phyloP scores from a whole-genome alignment of 306 rosid genomes.

The Bauhinia variegata region DNA sequence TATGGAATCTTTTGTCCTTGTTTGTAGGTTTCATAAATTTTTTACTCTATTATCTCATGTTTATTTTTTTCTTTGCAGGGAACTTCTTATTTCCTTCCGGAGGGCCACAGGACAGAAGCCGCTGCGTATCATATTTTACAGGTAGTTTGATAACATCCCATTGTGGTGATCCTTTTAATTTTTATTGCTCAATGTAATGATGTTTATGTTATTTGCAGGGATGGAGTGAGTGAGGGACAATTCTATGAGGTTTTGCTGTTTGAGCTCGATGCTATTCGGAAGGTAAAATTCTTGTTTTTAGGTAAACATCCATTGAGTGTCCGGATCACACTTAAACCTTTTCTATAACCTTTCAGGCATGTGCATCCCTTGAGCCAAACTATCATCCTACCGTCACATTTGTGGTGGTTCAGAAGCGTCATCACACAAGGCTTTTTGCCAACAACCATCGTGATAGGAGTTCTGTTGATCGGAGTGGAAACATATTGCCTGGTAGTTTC shows the following conservation, averaged over 20 bases:
- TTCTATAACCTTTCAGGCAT: slow-evolving; percentile 55
- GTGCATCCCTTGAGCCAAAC: slow-evolving; percentile 88
- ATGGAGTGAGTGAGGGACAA: slow-evolving; percentile 96
- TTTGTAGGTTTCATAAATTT: too few species aligned
- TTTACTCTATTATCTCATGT: not conserved
- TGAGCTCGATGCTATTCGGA: slow-evolving; percentile 94
- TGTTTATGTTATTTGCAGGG: slow-evolving; percentile 61
- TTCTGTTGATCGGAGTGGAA: slow-evolving; percentile 84
- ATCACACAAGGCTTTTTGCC: slow-evolving; percentile 91
- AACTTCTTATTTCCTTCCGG: slow-evolving; percentile 89
- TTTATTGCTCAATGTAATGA: not conserved
- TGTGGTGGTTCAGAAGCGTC: slow-evolving; percentile 97
- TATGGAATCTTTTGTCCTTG: too few species aligned
- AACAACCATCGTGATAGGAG: slow-evolving; percentile 66
- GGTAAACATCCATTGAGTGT: not conserved
- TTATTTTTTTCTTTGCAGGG: slow-evolving; percentile 49
- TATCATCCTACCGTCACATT: slow-evolving; percentile 98
- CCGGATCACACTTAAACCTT: too few species aligned
- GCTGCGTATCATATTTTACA: slow-evolving; percentile 88
- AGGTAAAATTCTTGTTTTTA: slow-evolving; percentile 46
- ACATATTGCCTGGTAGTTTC: slow-evolving; percentile 81
- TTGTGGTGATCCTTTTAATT: not conserved
- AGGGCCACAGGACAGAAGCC: slow-evolving; percentile 98
- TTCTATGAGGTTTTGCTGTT: slow-evolving; percentile 89
- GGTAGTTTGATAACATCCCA: slow-evolving; percentile 41